Evolutionary conservation across 2,329 filamentous ascomycete genomes (phyloP).

Genomic region (Lecanicillium sp.): DNA sequence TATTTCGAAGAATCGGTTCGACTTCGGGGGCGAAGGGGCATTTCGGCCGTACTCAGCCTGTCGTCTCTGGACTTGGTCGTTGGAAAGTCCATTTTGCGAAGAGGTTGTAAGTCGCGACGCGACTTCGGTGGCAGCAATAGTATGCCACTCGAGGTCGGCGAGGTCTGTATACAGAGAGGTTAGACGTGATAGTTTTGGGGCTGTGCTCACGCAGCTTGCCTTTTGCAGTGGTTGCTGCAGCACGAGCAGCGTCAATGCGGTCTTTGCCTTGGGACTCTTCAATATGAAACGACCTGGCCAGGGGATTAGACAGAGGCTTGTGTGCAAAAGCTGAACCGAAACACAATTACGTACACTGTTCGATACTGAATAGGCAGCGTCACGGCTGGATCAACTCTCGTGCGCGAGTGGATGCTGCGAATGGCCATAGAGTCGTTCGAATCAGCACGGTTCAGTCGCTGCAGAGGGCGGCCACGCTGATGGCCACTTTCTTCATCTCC

Average conservation of each 20-base stretch:
- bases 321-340: neutral
- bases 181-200: neutral
- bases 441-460: constrained; percentile 13
- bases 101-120: constrained; percentile 51
- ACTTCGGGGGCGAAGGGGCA: constrained; percentile 56
- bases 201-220: constrained; percentile 19
- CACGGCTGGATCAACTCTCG: constrained; percentile 16
- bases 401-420: constrained; percentile 26
- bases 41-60: constrained; percentile 58
- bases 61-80: constrained; percentile 46
- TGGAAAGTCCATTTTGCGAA: constrained; percentile 49
- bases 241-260: constrained; percentile 26
- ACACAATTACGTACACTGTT: constrained; percentile 34
- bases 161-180: constrained; percentile 36
- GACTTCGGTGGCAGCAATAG: constrained; percentile 48
- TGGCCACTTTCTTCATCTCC: constrained; percentile 26
- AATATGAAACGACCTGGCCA: constrained; percentile 43
- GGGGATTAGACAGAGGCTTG: constrained; percentile 7
- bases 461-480: constrained; percentile 12
- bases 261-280: constrained; percentile 44
- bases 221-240: constrained; percentile 36
- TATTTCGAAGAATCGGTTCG: constrained; percentile 48
- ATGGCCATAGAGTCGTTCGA: constrained; percentile 34
- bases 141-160: constrained; percentile 61
- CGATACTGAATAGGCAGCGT: constrained; percentile 46